phyloP scores from a whole-genome alignment of 2,329 filamentous ascomycete genomes.

The Calonectria pseudoreteaudii region DNA sequence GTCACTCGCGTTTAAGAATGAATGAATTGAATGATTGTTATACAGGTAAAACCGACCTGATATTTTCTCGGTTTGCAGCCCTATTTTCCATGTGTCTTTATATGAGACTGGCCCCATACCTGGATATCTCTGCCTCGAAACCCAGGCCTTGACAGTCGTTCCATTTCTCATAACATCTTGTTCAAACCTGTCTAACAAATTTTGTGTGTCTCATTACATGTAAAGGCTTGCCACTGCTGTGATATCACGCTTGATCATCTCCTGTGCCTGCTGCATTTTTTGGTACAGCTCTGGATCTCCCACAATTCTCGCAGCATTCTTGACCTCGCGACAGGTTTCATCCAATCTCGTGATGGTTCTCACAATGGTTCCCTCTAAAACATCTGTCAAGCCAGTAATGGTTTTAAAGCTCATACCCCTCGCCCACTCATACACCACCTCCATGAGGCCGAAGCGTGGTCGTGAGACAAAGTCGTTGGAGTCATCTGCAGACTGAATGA shows the following conservation, averaged over 20 bases:
- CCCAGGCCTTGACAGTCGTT: not conserved
- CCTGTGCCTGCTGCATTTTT: conserved; percentile 98
- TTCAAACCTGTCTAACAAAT: not conserved
- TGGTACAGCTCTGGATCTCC: conserved; percentile 92
- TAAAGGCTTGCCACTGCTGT: conserved; percentile 90
- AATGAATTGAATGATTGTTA: conserved; percentile 15
- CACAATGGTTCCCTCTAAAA: conserved; percentile 97
- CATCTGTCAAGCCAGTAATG: conserved; percentile 95
- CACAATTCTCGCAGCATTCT: conserved; percentile 95
- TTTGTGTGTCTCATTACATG: conserved; percentile 69
- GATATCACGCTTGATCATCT: conserved; percentile 97
- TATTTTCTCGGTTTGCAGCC: not conserved
- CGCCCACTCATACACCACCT: conserved; percentile 99
- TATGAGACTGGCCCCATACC: not conserved
- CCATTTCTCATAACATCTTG: not conserved
- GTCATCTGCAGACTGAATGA: conserved; percentile 90
- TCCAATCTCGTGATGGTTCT: conserved; percentile 93
- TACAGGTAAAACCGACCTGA: not conserved
- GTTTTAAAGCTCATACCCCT: conserved; percentile 98
- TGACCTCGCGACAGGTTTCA: conserved; percentile 96
- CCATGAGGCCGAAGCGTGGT: conserved; percentile 92
- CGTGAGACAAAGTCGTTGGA: conserved; percentile 90
- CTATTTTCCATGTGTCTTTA: no score
- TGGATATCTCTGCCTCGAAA: not conserved
- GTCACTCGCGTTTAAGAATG: conserved; percentile 5